Percentiles rank a stretch among this genome's conserved stretches.
These are phyloP conservation scores for Neoconidiobolus thromboides DNA, from an alignment of 371 early-diverging fungal genomes.

Conservation along the genomic window DNA sequence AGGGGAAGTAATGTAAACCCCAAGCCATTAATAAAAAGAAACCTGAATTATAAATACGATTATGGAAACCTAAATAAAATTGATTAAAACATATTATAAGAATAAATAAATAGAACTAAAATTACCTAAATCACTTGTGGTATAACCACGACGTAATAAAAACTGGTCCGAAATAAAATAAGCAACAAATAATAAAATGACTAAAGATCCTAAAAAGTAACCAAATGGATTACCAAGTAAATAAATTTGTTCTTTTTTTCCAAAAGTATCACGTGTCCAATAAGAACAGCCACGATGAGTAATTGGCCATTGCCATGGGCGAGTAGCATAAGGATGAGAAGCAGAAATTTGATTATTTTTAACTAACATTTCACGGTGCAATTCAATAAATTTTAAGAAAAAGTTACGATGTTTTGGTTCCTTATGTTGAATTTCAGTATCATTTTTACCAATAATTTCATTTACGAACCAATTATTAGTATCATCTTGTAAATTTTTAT, in stretches of 20 bases:
- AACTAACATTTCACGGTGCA: conserved; percentile 73
- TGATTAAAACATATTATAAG: background rate
- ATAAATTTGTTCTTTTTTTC: conserved; percentile 67
- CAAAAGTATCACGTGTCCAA: conserved; percentile 51
- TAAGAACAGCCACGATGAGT: conserved; percentile 79
- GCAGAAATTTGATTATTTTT: conserved; percentile 81
- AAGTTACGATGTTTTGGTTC: background rate
- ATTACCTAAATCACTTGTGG: conserved; percentile 11
- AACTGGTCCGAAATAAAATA: conserved; percentile 37
- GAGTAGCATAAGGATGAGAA: conserved; percentile 81
- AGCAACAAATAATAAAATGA: conserved; percentile 32
- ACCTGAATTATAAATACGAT: conserved; percentile 34
- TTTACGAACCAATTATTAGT: conserved; percentile 60
- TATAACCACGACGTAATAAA: conserved; percentile 41
- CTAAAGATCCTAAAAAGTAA: conserved; percentile 61
- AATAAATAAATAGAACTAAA: conserved; percentile 22
- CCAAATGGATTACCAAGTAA: conserved; percentile 89
- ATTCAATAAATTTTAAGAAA: conserved; percentile 79
- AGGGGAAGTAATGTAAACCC: conserved; percentile 84
- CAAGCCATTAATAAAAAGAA: conserved; percentile 77
- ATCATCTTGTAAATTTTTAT: conserved; percentile 57
- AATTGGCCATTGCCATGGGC: conserved; percentile 76
- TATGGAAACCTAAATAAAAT: conserved; percentile 22
- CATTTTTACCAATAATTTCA: conserved; percentile 41
- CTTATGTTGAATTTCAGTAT: conserved; percentile 9